A percentile compares a stretch with the other conserved stretches of the same genome.
phyloP scores from a whole-genome alignment of 2,329 filamentous ascomycete genomes.

The Colletotrichum sp. region DNA sequence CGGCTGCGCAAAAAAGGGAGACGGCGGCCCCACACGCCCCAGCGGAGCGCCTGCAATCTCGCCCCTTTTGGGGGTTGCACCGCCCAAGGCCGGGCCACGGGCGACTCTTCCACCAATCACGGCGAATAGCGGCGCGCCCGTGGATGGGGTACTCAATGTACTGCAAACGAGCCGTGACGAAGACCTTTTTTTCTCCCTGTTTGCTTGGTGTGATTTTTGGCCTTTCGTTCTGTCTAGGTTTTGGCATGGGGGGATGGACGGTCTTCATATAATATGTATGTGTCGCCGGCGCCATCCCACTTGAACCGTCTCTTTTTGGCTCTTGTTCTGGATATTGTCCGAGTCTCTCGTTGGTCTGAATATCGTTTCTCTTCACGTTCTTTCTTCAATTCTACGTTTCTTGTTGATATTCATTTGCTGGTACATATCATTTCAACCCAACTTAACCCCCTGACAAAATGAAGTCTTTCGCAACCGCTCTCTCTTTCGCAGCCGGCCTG shows the following conservation, averaged over 20 bases:
- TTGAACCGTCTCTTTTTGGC: background rate
- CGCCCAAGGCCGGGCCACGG: background rate
- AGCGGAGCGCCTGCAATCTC: constrained; percentile 6
- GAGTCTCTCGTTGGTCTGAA: background rate
- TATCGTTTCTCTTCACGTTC: background rate
- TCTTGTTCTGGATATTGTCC: background rate
- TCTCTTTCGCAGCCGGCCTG: constrained; percentile 11
- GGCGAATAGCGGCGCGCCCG: background rate
- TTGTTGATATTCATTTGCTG: constrained; percentile 2
- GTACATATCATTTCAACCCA: background rate
- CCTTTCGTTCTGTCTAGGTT: background rate
- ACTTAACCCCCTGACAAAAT: background rate
- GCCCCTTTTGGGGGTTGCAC: constrained; percentile 6
- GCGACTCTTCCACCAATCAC: constrained; percentile 11
- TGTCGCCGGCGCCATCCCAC: background rate
- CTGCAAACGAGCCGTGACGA: constrained; percentile 11
- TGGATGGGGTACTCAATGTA: constrained; percentile 8
- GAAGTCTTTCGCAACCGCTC: constrained; percentile 2
- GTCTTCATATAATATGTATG: background rate
- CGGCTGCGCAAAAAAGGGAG: background rate
- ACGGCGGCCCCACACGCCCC: background rate
- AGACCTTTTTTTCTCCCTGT: background rate
- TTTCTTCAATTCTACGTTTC: background rate
- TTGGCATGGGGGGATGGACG: background rate
- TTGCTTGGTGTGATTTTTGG: background rate